Evolutionary conservation across 73 alveolate species (phyloP).

Genomic region (Halteria grandinella): DNA sequence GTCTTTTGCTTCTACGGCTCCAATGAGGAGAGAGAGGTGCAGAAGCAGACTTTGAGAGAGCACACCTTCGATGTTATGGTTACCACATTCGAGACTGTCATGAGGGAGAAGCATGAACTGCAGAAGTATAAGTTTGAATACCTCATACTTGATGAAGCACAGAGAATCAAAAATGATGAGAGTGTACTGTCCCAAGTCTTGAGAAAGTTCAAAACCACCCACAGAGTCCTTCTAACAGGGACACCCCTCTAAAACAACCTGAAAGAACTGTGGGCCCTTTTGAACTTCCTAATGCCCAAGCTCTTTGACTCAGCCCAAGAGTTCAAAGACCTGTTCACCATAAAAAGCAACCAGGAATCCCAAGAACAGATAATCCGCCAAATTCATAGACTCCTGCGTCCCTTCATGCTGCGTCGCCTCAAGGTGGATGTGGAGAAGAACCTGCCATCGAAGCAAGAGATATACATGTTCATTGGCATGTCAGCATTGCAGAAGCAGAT

Average conservation of each 20-base stretch:
- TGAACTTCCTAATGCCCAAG: constrained; percentile 97
- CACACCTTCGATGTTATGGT: constrained; percentile 81
- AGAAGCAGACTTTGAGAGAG: constrained; percentile 73
- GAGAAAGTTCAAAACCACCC: constrained; percentile 81
- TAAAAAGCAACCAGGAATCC: constrained; percentile 76
- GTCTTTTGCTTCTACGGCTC: constrained; percentile 85
- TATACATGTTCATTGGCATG: constrained; percentile 91
- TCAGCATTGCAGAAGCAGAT: constrained; percentile 87
- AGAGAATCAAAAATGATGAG: constrained; percentile 95
- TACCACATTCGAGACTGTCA: constrained; percentile 89
- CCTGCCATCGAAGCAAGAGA: constrained; percentile 95
- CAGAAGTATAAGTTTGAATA: constrained; percentile 83
- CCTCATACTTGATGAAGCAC: constrained; percentile 98
- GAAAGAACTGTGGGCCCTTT: constrained; percentile 96
- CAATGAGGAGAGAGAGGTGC: constrained; percentile 83
- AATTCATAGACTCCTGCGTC: constrained; percentile 89
- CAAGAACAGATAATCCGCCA: constrained; percentile 83
- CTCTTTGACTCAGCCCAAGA: constrained; percentile 90
- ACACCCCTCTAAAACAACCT: constrained; percentile 97
- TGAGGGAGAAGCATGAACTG: constrained; percentile 86
- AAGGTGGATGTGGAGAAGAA: constrained; percentile 90
- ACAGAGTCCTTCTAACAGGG: constrained; percentile 92
- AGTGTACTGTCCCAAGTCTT: constrained; percentile 83
- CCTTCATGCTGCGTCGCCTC: constrained; percentile 95
- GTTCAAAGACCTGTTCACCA: constrained; percentile 77